Base-by-base conservation (phyloP, 768 basidiomycete species). In the Agaricus sinodeliciosus region DNA sequence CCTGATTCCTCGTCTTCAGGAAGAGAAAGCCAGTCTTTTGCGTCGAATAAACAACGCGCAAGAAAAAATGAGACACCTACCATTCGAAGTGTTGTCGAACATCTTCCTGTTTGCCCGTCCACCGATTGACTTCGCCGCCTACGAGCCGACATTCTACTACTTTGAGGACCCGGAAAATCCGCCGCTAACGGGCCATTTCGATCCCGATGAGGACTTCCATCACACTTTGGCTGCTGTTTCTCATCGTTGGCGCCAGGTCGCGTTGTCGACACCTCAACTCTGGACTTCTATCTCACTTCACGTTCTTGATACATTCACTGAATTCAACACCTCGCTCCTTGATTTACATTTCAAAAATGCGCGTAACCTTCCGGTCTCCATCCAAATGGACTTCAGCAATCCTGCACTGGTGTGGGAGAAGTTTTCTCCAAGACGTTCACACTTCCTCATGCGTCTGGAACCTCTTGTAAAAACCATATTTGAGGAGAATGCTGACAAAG, bases 271-370 rank as follows among this genome's bases (percentile, higher is more conserved):
- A 16, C 51, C 43, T 7, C 51, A 45, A n/a, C 43, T 52, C 12
- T 52, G 51, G 43, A 52, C 43, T 6, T 22, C 43, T 1, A 16
- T 52, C 5, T 37, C 36, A 12, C 25, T 39, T 7, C 6, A 39
- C 4, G 19, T 52, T 28, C 9, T n/a, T 9, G 35, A 45, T 9
- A n/a, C 2, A 7, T 13, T 26, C 4, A n/a, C 22, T 9, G 22
- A 16, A 8, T 44, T 13, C 43, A 44, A 45, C 19, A 16, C 22
- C 1, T 34, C 43, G 2, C 25, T 45, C 1, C 31, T 45, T n/a
- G 28, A 40, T n/a, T 15, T 52, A n/a, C 36, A 52, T 12, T 52
- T 45, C 35, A 9, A 52, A 22, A 52, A 52, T 13, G 43, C 43
- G 22, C 51, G 26, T 8, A 28, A n/a, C 6, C 43, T 46, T 16